Conservation (phyloP, 2,329 filamentous ascomycete genomes). For the Arthrobotrys iridis region DNA sequence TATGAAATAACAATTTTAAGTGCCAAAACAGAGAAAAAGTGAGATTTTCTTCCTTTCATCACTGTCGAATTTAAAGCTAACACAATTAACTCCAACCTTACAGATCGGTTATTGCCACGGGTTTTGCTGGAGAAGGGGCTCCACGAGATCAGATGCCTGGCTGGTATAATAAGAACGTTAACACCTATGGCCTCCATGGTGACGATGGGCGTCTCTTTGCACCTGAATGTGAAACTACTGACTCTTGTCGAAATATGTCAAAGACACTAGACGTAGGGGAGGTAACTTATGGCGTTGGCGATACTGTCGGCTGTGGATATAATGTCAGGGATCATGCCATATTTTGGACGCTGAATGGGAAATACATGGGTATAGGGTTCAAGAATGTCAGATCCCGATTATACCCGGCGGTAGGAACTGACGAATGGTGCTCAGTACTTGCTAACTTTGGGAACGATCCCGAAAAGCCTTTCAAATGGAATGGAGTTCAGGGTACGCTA, state of each 20-base stretch:
- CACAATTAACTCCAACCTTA: neutral
- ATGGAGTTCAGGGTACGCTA: neutral
- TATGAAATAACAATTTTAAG: slow-evolving; percentile 20
- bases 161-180: neutral
- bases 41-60: neutral
- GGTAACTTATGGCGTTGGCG: neutral
- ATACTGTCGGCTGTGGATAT: slow-evolving; percentile 39
- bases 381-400: neutral
- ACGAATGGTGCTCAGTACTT: neutral
- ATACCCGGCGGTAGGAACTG: neutral
- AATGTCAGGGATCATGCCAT: neutral
- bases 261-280: neutral
- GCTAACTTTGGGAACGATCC: slow-evolving; percentile 33
- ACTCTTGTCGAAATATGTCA: too few relatives aligned
- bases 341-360: slow-evolving; percentile 33
- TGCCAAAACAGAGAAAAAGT: neutral
- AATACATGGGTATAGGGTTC: neutral
- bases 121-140: neutral
- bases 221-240: neutral
- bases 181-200: neutral
- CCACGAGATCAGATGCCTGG: neutral
- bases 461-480: slow-evolving; percentile 10
- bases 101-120: neutral
- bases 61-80: neutral
- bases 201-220: neutral